phyloP scores from a whole-genome alignment of 2,329 filamentous ascomycete species.

The Capronia coronata region DNA sequence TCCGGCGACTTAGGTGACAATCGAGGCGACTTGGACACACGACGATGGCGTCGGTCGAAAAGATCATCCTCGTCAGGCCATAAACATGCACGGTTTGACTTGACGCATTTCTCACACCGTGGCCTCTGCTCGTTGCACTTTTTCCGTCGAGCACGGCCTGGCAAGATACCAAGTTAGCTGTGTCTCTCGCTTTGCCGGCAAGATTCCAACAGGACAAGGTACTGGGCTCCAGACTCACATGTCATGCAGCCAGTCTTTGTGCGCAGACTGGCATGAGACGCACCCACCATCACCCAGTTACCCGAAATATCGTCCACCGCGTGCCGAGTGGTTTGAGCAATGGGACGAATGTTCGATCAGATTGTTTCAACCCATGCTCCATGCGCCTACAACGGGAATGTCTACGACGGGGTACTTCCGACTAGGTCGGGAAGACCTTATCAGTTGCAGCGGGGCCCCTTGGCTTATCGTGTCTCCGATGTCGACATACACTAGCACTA shows the following conservation, averaged over 20 bases:
- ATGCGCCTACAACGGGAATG: too few species aligned
- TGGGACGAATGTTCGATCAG: too few species aligned
- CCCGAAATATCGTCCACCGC: too few species aligned
- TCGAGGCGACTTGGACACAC: slow-evolving; percentile 7
- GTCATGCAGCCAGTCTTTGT: slow-evolving; percentile 21
- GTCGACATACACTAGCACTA: too few species aligned
- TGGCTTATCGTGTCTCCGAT: too few species aligned
- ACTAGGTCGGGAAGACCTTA: too few species aligned
- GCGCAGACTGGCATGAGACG: slow-evolving; percentile 12
- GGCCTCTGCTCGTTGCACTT: slow-evolving; percentile 18
- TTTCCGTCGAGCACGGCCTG: slow-evolving; percentile 13
- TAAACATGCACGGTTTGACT: slow-evolving; percentile 17
- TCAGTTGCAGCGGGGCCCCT: too few species aligned
- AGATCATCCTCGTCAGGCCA: slow-evolving; percentile 20
- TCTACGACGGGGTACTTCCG: too few species aligned
- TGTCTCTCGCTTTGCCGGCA: neutral
- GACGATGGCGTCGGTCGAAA: slow-evolving; percentile 18
- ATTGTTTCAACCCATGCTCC: too few species aligned
- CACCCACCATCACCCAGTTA: neutral
- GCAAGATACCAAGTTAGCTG: neutral
- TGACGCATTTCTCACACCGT: slow-evolving; percentile 17
- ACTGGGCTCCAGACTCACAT: slow-evolving; percentile 5
- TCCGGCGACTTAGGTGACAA: slow-evolving; percentile 1
- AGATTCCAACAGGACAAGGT: neutral
- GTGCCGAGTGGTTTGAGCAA: neutral